Evolutionary conservation across 352 stramenopile genomes (phyloP).

Genomic region (Elongisporangium undulatum): DNA sequence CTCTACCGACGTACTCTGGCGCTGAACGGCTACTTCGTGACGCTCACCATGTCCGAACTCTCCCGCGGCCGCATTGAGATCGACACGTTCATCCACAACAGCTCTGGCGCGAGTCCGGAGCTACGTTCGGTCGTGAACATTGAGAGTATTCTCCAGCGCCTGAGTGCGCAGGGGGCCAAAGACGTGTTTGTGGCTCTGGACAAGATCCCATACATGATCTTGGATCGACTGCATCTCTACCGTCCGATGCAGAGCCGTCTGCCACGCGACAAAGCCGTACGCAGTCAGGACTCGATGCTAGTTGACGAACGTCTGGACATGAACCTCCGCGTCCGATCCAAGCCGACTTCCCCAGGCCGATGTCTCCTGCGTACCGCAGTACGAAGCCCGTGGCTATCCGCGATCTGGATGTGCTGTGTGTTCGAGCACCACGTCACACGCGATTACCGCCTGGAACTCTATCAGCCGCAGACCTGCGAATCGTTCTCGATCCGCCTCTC

Average conservation of each 20-base stretch:
- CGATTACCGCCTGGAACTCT: slow-evolving; percentile 29
- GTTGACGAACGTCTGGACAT: slow-evolving; percentile 6
- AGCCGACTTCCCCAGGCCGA: slow-evolving; percentile 18
- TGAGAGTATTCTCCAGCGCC: slow-evolving; percentile 45
- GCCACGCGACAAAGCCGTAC: neutral
- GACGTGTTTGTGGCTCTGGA: slow-evolving; percentile 25
- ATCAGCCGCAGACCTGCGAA: slow-evolving; percentile 30
- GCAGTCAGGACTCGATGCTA: neutral
- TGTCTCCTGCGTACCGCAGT: slow-evolving; percentile 29
- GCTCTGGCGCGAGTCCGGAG: slow-evolving; percentile 6
- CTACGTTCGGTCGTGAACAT: slow-evolving; percentile 33
- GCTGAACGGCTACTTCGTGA: slow-evolving; percentile 38
- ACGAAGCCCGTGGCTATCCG: slow-evolving; percentile 16
- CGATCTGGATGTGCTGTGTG: slow-evolving; percentile 32
- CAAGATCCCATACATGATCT: slow-evolving; percentile 32
- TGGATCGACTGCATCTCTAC: slow-evolving; percentile 64
- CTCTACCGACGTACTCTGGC: slow-evolving; percentile 48
- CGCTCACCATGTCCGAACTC: slow-evolving; percentile 57
- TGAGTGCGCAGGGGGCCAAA: slow-evolving; percentile 31
- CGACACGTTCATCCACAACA: slow-evolving; percentile 45
- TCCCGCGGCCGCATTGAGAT: slow-evolving; percentile 56
- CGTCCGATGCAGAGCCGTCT: slow-evolving; percentile 13
- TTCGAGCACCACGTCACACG: slow-evolving; percentile 12
- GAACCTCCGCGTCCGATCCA: slow-evolving; percentile 19
- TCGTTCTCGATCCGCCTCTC: slow-evolving; percentile 11